Conservation (phyloP, 164 flowering plant species). For the Euptelea pleiosperma region DNA sequence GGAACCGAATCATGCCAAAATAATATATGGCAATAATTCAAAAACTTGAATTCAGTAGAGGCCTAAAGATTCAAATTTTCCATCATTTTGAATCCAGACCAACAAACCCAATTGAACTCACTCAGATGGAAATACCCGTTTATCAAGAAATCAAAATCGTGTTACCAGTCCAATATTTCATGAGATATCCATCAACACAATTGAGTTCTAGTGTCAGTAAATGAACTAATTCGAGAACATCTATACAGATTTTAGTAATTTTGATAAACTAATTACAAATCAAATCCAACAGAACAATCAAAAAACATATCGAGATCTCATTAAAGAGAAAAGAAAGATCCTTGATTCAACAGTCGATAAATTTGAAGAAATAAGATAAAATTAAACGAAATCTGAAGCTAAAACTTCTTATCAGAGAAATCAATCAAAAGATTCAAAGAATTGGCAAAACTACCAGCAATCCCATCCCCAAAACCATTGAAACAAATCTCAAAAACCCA, state of each 20-base stretch:
- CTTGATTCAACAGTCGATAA: background rate
- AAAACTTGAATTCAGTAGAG: background rate
- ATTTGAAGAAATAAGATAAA: background rate
- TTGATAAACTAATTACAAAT: slow-evolving; percentile 9
- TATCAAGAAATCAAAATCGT: background rate
- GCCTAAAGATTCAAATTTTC: background rate
- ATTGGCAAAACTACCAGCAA: too few species aligned
- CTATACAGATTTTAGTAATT: background rate
- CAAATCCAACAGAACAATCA: background rate
- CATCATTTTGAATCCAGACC: background rate
- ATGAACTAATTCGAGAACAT: too few species aligned
- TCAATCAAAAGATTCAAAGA: background rate
- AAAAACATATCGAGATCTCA: background rate
- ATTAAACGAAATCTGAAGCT: background rate
- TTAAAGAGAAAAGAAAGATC: background rate
- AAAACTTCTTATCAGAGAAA: background rate
- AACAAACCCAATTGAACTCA: slow-evolving; percentile 5
- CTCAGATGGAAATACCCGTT: background rate
- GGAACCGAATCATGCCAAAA: background rate
- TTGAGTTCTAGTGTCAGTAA: slow-evolving; percentile 3
- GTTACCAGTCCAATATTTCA: background rate
- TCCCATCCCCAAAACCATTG: background rate
- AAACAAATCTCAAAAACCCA: background rate
- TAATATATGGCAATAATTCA: background rate
- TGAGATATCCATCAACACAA: slow-evolving; percentile 8